Conservation (phyloP, 495 filamentous ascomycete species). For the Arthonia radiata region DNA sequence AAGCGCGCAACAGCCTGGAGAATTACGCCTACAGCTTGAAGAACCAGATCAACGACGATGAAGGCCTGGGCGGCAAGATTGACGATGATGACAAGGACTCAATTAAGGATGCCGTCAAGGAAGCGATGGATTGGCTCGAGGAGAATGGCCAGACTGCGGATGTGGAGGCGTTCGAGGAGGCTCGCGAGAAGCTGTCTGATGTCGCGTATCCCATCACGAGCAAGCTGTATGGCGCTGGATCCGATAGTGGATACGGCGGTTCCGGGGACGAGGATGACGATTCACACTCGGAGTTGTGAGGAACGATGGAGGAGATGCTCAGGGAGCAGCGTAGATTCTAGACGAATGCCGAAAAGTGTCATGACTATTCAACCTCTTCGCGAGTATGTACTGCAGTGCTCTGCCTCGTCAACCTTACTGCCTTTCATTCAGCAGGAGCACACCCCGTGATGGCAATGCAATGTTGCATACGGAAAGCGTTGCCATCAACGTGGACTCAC, state of each 20-base stretch:
- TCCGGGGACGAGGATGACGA: slow-evolving; percentile 35
- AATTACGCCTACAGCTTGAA: slow-evolving; percentile 94
- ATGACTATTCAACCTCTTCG: too few relatives aligned
- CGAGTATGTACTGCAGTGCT: too few relatives aligned
- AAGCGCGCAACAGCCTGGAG: slow-evolving; percentile 86
- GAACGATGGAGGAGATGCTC: too few relatives aligned
- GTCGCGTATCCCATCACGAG: slow-evolving; percentile 97
- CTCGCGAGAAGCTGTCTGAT: slow-evolving; percentile 93
- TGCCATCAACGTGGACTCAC: too few relatives aligned
- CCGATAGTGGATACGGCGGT: slow-evolving; percentile 25
- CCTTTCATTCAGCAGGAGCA: too few relatives aligned
- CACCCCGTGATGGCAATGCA: too few relatives aligned
- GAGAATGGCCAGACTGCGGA: slow-evolving; percentile 74
- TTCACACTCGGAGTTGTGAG: too few relatives aligned
- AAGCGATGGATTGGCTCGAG: slow-evolving; percentile 89
- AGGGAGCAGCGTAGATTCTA: too few relatives aligned
- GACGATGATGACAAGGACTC: slow-evolving; percentile 97
- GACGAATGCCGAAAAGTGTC: too few relatives aligned
- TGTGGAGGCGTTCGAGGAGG: slow-evolving; percentile 92
- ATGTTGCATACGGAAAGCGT: too few relatives aligned
- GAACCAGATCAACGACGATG: slow-evolving; percentile 96
- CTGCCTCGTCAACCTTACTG: too few relatives aligned
- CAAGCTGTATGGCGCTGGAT: slow-evolving; percentile 67
- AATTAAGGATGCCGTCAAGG: slow-evolving; percentile 90
- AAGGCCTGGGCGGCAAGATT: slow-evolving; percentile 92